phyloP scores from a whole-genome alignment of 805 yeast species.

The Pichia manshurica region DNA sequence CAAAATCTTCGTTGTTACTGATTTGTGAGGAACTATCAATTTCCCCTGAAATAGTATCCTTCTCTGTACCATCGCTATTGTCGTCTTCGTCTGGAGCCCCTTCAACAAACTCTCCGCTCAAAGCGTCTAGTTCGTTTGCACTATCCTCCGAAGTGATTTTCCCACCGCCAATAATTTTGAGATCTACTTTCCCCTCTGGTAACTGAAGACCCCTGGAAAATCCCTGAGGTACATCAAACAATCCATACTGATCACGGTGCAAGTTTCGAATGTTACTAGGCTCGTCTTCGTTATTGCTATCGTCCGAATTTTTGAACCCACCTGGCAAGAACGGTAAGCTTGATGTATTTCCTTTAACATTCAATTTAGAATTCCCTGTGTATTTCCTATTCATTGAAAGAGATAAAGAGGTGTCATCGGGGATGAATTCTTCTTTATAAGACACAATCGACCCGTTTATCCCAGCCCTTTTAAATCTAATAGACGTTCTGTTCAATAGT shows the following conservation, averaged over 20 bases:
- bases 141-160: background rate
- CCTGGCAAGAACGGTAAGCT: slow-evolving; percentile 93
- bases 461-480: slow-evolving; percentile 69
- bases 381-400: slow-evolving; percentile 66
- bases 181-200: slow-evolving; percentile 8
- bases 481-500: slow-evolving; percentile 54
- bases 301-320: slow-evolving; percentile 37
- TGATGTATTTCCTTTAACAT: slow-evolving; percentile 63
- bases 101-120: slow-evolving; percentile 23
- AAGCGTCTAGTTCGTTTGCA: slow-evolving; percentile 7
- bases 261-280: slow-evolving; percentile 32
- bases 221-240: slow-evolving; percentile 82
- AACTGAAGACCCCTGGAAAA: slow-evolving; percentile 61
- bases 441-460: slow-evolving; percentile 62
- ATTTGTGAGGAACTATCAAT: too few species aligned
- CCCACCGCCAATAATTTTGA: slow-evolving; percentile 10
- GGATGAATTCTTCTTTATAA: slow-evolving; percentile 57
- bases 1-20: slow-evolving; percentile 28
- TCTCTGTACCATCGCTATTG: slow-evolving; percentile 22
- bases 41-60: background rate
- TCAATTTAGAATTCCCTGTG: slow-evolving; percentile 50
- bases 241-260: slow-evolving; percentile 67
- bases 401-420: slow-evolving; percentile 38
- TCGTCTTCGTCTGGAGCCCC: slow-evolving; percentile 17
- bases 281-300: slow-evolving; percentile 33